A percentile compares a stretch with the other conserved stretches of the same genome.
These are phyloP conservation scores for Hypholoma fasciculare DNA, from an alignment of 768 basidiomycete species.

Conservation along the genomic window DNA sequence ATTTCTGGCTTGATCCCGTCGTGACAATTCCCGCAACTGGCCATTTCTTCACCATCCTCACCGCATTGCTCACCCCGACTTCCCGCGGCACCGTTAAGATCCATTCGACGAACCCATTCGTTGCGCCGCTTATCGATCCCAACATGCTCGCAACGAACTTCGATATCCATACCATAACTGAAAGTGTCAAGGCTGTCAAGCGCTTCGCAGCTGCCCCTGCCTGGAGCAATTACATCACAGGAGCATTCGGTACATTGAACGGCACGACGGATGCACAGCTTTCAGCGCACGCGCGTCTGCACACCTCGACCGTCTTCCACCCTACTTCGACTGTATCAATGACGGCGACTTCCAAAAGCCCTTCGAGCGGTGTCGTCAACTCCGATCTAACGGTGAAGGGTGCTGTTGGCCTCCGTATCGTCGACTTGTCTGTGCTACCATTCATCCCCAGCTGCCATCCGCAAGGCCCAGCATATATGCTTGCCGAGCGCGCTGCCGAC, in stretches of 20 bases:
- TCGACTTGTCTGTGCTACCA: conserved; percentile 28
- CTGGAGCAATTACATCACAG: conserved; percentile 24
- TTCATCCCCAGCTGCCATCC: conserved; percentile 27
- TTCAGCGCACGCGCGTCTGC: conserved; percentile 17
- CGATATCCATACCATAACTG: conserved; percentile 24
- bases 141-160: conserved; percentile 34
- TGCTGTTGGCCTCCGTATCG: conserved; percentile 29
- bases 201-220: conserved; percentile 23
- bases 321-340: conserved; percentile 27
- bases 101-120: conserved; percentile 45
- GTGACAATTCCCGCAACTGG: conserved; percentile 24
- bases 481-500: conserved; percentile 33
- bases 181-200: conserved; percentile 18
- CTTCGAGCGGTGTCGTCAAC: conserved; percentile 29
- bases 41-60: conserved; percentile 29
- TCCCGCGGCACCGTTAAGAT: conserved; percentile 38
- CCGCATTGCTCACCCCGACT: conserved; percentile 31
- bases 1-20: conserved; percentile 16
- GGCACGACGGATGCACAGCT: conserved; percentile 21
- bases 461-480: conserved; percentile 30
- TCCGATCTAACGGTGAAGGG: conserved; percentile 31
- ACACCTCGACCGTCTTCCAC: conserved; percentile 22
- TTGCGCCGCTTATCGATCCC: conserved; percentile 46
- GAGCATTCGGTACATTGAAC: conserved; percentile 12
- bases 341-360: conserved; percentile 20